Evolutionary conservation across 2,329 filamentous ascomycete genomes (phyloP).

Genomic region (Clonostachys rhizophaga): DNA sequence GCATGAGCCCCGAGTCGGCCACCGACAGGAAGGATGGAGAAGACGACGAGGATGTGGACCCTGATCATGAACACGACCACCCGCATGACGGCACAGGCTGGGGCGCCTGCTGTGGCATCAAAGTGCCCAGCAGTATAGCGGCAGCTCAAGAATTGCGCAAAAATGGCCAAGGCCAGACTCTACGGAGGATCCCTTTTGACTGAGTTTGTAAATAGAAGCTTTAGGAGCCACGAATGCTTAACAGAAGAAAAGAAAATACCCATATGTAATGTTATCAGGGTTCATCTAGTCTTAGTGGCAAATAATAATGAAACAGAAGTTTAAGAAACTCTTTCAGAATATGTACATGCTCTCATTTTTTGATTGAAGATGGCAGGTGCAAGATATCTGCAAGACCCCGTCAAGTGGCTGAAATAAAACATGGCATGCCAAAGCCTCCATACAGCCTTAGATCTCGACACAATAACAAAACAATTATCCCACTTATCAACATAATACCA

Average conservation of each 20-base stretch:
- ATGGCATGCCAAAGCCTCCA: too few species aligned
- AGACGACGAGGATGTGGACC: slow-evolving; percentile 45
- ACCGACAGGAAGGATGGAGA: slow-evolving; percentile 42
- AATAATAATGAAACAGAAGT: not conserved
- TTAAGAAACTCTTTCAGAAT: not conserved
- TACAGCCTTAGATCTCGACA: too few species aligned
- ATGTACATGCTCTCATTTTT: too few species aligned
- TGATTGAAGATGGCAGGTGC: too few species aligned
- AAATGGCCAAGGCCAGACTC: slow-evolving; percentile 48
- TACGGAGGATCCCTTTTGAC: slow-evolving; percentile 80
- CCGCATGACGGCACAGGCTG: slow-evolving; percentile 65
- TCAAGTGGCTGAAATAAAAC: too few species aligned
- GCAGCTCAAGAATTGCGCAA: slow-evolving; percentile 88
- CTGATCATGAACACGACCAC: slow-evolving; percentile 33
- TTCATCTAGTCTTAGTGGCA: not conserved
- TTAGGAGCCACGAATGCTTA: not conserved
- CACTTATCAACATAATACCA: too few species aligned
- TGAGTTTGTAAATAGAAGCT: slow-evolving; percentile 28
- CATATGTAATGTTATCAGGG: not conserved
- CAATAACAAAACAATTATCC: too few species aligned
- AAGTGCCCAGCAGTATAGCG: slow-evolving; percentile 89
- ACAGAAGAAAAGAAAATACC: not conserved
- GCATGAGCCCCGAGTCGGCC: slow-evolving; percentile 55
- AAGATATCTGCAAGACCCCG: too few species aligned
- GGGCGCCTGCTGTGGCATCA: slow-evolving; percentile 98